Base-by-base conservation (phyloP, 2,329 filamentous ascomycete species). In the Alternaria tenuissima region DNA sequence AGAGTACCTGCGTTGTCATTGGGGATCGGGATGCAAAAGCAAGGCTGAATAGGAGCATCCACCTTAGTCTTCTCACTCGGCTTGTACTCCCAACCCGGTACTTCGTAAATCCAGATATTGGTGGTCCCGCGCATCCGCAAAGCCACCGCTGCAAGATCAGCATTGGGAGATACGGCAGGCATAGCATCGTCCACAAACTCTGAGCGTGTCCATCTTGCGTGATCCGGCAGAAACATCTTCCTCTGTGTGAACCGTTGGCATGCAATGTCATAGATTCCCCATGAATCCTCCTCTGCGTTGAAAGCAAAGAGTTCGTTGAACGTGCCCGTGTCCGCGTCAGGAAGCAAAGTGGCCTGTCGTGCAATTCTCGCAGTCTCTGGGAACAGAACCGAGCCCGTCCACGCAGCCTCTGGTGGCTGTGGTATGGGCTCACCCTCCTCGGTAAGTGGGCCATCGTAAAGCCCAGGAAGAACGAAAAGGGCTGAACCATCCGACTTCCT, bases 301-400 rank as follows among this genome's bases (percentile, higher is more conserved):
- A 79, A 80, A 20, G 78, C 78, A 62, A 80, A 79, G 3, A 80
- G 62, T 63, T 80, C 78, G 32, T 74, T 80, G 59, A 79, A 73
- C 1, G 77, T 77, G 0, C 76, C 77, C 0, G 75, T 78, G 22
- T 75, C 73, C 0, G 74, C 69, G 56, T 79, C 78, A 18, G 78
- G 78, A 36, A 80, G 70, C 1, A 80, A 62, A 12, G 76, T 76
- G 3, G 78, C 78, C 57, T 80, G 78, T 14, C 76, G 69, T 24
- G 77, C 78, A 52, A 76, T 76, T 36, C 69, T 72, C 16, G 76
- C 70, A 12, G 73, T 78, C 59, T 80, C 77, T 1, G 78, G 78
- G 44, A 80, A 80, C n/a, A 80, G 72, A 28, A 80, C 74, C 30
- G 76, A 76, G 24, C 73, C 73, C 0, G 78, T 80, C 78, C 78